These are phyloP conservation scores for Aspergillus hancockii DNA, from an alignment of 495 filamentous ascomycete genomes.

Conservation along the genomic window DNA sequence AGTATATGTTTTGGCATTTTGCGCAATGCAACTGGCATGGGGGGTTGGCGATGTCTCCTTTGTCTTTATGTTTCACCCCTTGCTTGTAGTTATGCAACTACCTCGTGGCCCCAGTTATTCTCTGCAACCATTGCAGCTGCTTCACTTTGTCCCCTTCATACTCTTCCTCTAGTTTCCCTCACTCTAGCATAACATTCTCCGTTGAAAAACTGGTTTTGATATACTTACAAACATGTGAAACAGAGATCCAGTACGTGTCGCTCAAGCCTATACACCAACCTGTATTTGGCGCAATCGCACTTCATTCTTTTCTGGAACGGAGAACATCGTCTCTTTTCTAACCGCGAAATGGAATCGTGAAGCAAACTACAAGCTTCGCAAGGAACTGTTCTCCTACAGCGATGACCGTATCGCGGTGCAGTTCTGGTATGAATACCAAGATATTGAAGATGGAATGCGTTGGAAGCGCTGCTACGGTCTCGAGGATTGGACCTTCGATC, in stretches of 20 bases:
- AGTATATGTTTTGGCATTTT: background rate
- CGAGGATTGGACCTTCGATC: conserved; percentile 89
- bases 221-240: conserved; percentile 20
- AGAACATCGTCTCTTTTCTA: conserved; percentile 71
- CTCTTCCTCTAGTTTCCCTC: background rate
- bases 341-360: conserved; percentile 77
- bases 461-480: conserved; percentile 93
- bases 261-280: conserved; percentile 72
- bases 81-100: conserved; percentile 23
- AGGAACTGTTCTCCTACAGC: conserved; percentile 76
- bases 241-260: conserved; percentile 64
- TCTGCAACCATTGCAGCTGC: background rate
- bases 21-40: conserved; percentile 6
- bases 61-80: conserved; percentile 27
- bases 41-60: conserved; percentile 11
- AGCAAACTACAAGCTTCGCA: conserved; percentile 72
- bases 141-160: conserved; percentile 3
- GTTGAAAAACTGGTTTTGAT: background rate
- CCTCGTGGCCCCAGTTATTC: background rate
- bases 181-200: background rate
- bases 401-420: conserved; percentile 72
- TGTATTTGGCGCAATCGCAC: conserved; percentile 83
- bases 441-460: conserved; percentile 61
- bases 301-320: conserved; percentile 68
- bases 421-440: conserved; percentile 91